Base-by-base conservation (phyloP, 2,329 filamentous ascomycete species). In the Ascochyta koolunga region DNA sequence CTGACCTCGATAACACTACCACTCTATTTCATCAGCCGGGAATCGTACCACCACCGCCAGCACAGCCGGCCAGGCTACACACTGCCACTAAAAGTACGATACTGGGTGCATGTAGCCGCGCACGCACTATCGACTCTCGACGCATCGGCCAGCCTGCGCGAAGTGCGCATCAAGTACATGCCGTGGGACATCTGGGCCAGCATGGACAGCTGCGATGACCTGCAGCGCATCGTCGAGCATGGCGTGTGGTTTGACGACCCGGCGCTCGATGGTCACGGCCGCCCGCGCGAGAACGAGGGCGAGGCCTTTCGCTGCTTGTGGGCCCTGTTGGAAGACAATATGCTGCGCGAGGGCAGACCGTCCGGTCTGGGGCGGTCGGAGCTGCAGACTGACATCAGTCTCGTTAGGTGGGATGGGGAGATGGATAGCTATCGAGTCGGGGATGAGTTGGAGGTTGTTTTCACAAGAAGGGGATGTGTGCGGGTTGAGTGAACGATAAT, bases 101-200 rank as follows among this genome's bases (percentile, higher is more conserved):
- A 71, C 54, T 74, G 72, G 72, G 62, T 69, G 0, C 62, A 69
- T 6, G 61, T 71, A 27, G 65, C 60, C 32, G 60, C 65, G 1
- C 68, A 73, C 24, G 72, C 71, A 0, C 45, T 74, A 1, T 39
- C 65, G 4, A 62, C 70, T 60, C 67, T 73, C 9, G 10, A 40
- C 0, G 24, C 54, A 1, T 18, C 46, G 4, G 16, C 61, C 0
- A 37, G 56, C 2, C 49, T 73, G 1, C 40, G 62, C 7, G 51
- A 68, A 27, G 65, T 74, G 16, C 37, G 56, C 1, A 46, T 74
- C 37, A 66, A 66, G 37, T 73, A 74, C 38, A 62, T 66, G 43
- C 69, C 72, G 5, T 67, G 63, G 55, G 67, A 74, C 45, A 67
- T 72, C 15, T 74, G 69, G 71, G 71, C 71, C 15, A 63, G 59